Conservation (phyloP, 108 stramenopile species). For the Conticribra guillardii region DNA sequence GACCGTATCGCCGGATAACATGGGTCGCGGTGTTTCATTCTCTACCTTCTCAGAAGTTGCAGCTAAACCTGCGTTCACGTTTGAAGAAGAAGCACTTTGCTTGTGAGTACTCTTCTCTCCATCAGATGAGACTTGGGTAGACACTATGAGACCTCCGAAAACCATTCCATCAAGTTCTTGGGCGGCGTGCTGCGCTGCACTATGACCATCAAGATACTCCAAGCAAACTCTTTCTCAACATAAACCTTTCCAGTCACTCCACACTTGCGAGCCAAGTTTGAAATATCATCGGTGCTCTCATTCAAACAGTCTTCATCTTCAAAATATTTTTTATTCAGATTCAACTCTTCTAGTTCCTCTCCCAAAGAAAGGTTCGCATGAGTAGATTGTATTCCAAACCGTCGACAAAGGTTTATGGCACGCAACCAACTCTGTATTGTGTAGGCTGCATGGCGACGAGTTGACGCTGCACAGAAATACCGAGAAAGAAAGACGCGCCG, state of each 20-base stretch:
- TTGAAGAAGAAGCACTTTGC: no score
- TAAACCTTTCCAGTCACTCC: conserved; percentile 26
- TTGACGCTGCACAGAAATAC: no score
- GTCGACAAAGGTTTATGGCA: no score
- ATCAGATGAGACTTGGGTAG: conserved; percentile 27
- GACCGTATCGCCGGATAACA: conserved; percentile 80
- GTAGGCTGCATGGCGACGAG: no score
- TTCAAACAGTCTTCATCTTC: conserved; percentile 60
- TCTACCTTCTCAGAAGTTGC: neutral
- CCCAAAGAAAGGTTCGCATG: no score
- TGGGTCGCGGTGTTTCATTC: conserved; percentile 19
- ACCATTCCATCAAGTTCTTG: conserved; percentile 65
- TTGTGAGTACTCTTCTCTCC: no score
- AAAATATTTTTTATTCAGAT: conserved; percentile 54
- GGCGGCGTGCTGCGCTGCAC: conserved; percentile 40
- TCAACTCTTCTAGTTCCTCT: no score
- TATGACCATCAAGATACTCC: conserved; percentile 31
- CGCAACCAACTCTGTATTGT: no score
- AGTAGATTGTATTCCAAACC: no score
- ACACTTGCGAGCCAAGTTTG: conserved; percentile 32
- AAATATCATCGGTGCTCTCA: conserved; percentile 45
- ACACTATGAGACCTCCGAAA: conserved; percentile 61
- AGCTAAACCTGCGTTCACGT: conserved; percentile 8
- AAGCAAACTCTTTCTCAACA: conserved; percentile 29
- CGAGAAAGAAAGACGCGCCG: no score